phyloP scores from a whole-genome alignment of 2,329 filamentous ascomycete genomes.

The Pseudocercospora vitis region DNA sequence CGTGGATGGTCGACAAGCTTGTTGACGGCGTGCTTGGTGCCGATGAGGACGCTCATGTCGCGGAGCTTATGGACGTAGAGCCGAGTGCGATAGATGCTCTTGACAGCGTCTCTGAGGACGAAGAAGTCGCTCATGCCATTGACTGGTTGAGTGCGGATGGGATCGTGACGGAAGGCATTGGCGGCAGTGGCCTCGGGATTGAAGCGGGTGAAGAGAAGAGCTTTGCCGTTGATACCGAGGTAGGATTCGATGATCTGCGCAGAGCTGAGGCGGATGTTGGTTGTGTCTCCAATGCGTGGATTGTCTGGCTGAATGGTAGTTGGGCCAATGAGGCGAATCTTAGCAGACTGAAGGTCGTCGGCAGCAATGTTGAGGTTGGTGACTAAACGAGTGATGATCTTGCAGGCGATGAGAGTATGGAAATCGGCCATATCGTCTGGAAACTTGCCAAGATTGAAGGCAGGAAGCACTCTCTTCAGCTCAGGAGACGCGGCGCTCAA shows the following conservation, averaged over 20 bases:
- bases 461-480: conserved; percentile 13
- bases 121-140: conserved; percentile 1
- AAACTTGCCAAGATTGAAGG: conserved; percentile 11
- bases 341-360: neutral
- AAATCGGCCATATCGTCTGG: conserved; percentile 9
- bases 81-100: conserved; percentile 8
- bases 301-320: no score
- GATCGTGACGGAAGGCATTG: neutral
- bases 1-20: no score
- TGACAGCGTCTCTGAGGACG: conserved; percentile 3
- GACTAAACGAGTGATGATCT: conserved; percentile 5
- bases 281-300: neutral
- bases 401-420: conserved; percentile 11
- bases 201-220: conserved; percentile 3
- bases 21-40: neutral
- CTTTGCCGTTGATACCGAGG: conserved; percentile 6
- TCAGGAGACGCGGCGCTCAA: neutral
- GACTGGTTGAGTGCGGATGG: conserved; percentile 6
- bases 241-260: conserved; percentile 15
- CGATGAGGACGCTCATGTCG: conserved; percentile 13
- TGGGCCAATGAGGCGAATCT: neutral
- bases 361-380: conserved; percentile 5
- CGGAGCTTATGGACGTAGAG: neutral
- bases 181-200: neutral
- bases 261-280: neutral